Conservation (phyloP, 352 stramenopile genomes). For the Elongisporangium prolatum region DNA sequence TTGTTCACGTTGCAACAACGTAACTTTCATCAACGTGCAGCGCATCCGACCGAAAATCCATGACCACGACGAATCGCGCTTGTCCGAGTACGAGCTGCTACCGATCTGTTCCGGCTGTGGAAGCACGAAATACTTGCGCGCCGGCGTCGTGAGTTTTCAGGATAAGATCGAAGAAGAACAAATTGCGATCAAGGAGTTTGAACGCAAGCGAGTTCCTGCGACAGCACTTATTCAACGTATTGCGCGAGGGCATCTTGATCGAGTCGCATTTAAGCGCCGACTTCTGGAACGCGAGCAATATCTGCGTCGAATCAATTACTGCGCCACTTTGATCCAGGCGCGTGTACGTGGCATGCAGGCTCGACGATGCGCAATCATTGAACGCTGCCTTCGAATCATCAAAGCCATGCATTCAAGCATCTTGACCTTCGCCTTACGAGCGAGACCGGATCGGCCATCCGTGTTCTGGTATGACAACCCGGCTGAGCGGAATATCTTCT, state of each 20-base stretch:
- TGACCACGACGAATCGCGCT: conserved; percentile 8
- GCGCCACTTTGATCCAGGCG: conserved; percentile 54
- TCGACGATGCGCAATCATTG: conserved; percentile 42
- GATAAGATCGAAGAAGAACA: conserved; percentile 68
- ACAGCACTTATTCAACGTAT: conserved; percentile 58
- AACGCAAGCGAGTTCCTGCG: conserved; percentile 43
- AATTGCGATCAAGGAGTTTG: conserved; percentile 57
- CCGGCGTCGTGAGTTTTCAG: conserved; percentile 70
- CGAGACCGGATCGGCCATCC: conserved; percentile 24
- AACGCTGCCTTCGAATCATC: conserved; percentile 65
- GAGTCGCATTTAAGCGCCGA: conserved; percentile 40
- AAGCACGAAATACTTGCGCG: conserved; percentile 62
- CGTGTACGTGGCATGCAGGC: conserved; percentile 60
- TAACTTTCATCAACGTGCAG: conserved; percentile 68
- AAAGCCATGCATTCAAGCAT: conserved; percentile 48
- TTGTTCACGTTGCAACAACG: conserved; percentile 71
- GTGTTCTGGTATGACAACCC: conserved; percentile 82
- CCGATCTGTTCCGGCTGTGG: conserved; percentile 58
- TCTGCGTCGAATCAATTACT: conserved; percentile 41
- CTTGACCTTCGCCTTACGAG: conserved; percentile 28
- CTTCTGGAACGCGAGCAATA: conserved; percentile 44
- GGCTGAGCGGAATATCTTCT: conserved; percentile 52
- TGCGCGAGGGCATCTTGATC: conserved; percentile 53
- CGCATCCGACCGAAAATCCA: conserved; percentile 23
- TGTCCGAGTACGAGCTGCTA: conserved; percentile 48